phyloP scores from a whole-genome alignment of 768 basidiomycete species.

The Piloderma croceum region DNA sequence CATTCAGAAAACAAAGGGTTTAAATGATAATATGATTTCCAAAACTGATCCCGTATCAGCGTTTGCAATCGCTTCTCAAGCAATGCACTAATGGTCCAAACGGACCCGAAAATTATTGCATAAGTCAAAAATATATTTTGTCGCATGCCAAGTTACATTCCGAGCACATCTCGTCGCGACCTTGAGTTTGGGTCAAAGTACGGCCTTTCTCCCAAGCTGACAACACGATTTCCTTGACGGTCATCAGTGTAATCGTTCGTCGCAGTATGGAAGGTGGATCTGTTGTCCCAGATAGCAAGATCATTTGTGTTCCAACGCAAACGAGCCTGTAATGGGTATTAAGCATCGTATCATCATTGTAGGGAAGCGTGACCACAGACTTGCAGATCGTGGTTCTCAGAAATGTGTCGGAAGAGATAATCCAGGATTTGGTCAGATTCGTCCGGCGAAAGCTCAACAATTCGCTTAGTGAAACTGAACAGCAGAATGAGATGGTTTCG shows the following conservation, averaged over 20 bases:
- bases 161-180: conserved; percentile 32
- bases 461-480: conserved; percentile 47
- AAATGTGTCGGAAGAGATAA: conserved; percentile 44
- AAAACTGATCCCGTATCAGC: too few relatives aligned
- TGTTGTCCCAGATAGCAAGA: conserved; percentile 60
- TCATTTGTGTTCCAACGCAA: conserved; percentile 49
- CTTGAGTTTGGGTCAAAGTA: conserved; percentile 39
- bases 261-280: conserved; percentile 42
- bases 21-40: too few relatives aligned
- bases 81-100: too few relatives aligned
- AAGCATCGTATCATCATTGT: conserved; percentile 39
- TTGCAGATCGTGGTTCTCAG: conserved; percentile 53
- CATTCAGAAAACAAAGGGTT: too few relatives aligned
- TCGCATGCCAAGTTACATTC: too few relatives aligned
- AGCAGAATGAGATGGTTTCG: not conserved
- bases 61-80: too few relatives aligned
- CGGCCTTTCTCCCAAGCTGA: conserved; percentile 49
- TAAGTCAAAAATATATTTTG: too few relatives aligned
- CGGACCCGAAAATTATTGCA: too few relatives aligned
- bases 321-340: too few relatives aligned
- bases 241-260: conserved; percentile 30
- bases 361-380: too few relatives aligned
- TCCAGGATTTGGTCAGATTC: conserved; percentile 47
- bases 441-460: conserved; percentile 46
- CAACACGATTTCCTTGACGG: conserved; percentile 47